Conservation (phyloP, 2,329 filamentous ascomycete species). For the Alternaria atra region DNA sequence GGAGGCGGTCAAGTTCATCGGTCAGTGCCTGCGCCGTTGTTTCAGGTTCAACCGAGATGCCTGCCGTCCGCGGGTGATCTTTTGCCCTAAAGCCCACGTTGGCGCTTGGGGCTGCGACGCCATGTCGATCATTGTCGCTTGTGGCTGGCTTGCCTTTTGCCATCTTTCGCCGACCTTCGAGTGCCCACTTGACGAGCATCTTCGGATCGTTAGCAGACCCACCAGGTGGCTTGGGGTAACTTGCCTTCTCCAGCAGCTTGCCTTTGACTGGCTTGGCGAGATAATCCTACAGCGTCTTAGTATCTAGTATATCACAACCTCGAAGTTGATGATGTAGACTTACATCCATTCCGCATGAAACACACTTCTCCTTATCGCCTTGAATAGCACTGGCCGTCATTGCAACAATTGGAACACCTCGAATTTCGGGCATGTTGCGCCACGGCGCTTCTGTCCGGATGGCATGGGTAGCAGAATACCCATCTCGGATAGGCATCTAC, state of each 20-base stretch:
- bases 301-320: constrained; percentile 19
- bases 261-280: constrained; percentile 69
- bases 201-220: constrained; percentile 26
- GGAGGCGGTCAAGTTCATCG: constrained; percentile 49
- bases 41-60: constrained; percentile 41
- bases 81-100: constrained; percentile 33
- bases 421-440: constrained; percentile 62
- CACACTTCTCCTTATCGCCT: constrained; percentile 78
- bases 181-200: constrained; percentile 74
- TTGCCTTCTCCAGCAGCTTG: constrained; percentile 67
- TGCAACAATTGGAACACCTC: constrained; percentile 77
- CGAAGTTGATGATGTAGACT: constrained; percentile 25
- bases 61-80: constrained; percentile 42
- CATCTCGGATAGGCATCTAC: constrained; percentile 68
- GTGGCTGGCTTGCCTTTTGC: constrained; percentile 34
- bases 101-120: constrained; percentile 25
- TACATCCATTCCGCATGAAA: constrained; percentile 74
- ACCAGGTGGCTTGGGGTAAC: constrained; percentile 18
- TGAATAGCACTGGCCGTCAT: constrained; percentile 84
- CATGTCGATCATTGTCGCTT: constrained; percentile 42
- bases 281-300: constrained; percentile 43
- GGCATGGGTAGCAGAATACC: constrained; percentile 78
- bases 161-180: constrained; percentile 54
- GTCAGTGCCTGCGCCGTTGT: constrained; percentile 47
- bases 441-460: constrained; percentile 75